Conservation (phyloP, 2,329 filamentous ascomycete genomes). For the Pestalotiopsis sp. region DNA sequence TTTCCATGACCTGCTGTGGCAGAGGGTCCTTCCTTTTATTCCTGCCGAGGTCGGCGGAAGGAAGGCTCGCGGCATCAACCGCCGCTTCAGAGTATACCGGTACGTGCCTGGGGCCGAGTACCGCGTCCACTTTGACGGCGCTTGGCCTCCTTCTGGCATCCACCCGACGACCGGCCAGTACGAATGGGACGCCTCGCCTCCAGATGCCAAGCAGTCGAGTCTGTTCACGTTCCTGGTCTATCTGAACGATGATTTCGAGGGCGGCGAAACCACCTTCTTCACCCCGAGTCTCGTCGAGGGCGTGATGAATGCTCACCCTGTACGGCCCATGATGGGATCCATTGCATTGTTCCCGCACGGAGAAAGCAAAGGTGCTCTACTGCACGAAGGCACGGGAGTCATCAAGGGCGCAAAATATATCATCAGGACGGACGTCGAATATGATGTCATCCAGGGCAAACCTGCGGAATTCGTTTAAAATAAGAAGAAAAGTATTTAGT, state of each 20-base stretch:
- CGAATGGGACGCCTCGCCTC: slow-evolving; percentile 67
- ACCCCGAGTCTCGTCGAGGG: slow-evolving; percentile 66
- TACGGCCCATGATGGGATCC: slow-evolving; percentile 69
- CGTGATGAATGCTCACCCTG: slow-evolving; percentile 68
- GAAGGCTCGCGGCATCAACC: slow-evolving; percentile 64
- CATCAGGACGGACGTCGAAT: slow-evolving; percentile 72
- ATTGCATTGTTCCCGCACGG: slow-evolving; percentile 73
- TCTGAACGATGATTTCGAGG: slow-evolving; percentile 72
- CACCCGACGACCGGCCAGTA: slow-evolving; percentile 55
- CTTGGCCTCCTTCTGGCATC: slow-evolving; percentile 73
- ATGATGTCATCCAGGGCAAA: slow-evolving; percentile 50
- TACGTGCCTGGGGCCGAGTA: slow-evolving; percentile 77
- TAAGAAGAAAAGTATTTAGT: neutral
- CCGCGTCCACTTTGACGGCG: slow-evolving; percentile 70
- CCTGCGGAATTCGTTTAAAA: too few species aligned
- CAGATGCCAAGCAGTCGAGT: slow-evolving; percentile 63
- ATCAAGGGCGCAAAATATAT: slow-evolving; percentile 69
- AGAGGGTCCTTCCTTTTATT: slow-evolving; percentile 60
- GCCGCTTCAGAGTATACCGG: slow-evolving; percentile 72
- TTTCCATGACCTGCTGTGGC: slow-evolving; percentile 67
- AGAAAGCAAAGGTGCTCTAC: slow-evolving; percentile 63
- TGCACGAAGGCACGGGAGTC: slow-evolving; percentile 74
- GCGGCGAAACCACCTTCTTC: slow-evolving; percentile 74
- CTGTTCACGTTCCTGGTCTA: slow-evolving; percentile 73
- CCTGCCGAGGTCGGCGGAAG: slow-evolving; percentile 58